Base-by-base conservation (phyloP, 192 early-diverging fungal species). In the Coemansia sp. region DNA sequence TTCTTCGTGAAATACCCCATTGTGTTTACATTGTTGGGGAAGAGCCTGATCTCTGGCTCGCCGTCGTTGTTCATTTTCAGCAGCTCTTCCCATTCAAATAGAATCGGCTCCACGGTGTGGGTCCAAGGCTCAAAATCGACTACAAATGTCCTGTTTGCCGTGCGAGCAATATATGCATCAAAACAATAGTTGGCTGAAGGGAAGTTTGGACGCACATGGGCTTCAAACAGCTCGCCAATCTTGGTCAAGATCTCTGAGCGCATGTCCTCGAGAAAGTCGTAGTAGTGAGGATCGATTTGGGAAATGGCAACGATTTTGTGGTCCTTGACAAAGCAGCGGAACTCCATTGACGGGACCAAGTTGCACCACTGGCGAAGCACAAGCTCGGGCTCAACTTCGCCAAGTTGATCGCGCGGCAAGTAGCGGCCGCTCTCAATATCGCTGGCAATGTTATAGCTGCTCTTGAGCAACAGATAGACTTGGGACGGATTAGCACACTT, bases 61-160 rank as follows among this genome's bases (percentile, higher is more conserved):
- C 46, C 60, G 15, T 3, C 12, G 13, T 49, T 28, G 3, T 28
- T 29, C 6, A 61, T 57, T 26, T 39, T 37, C 29, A 61, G 29
- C 4, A 82, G 72, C 64, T 96, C 94, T 16, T 83, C 61, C 96
- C 96, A 98, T 9, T 74, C 66, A 67, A 89, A 98, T 16, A 99
- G 75, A 23, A 94, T 79, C 25, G 88, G 71, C 63, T 99, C 97
- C 1, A 95, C 95, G 2, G 81, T 82, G 49, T 79, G 75, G 20
- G 83, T 77, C 75, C 92, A 95, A 0, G 93, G 93, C 79, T 99
- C 96, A 75, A 99, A 92, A 77, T 98, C 96, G 8, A 99, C 78
- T 4, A 99, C 70, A 61, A 85, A 94, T 2, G 90, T 88, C 23
- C 82, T 81, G 21, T 84, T 72, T 21, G 81, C 72, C 20, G 85